Conservation (phyloP, 2,329 filamentous ascomycete species). For the Neopestalotiopsis rosae region DNA sequence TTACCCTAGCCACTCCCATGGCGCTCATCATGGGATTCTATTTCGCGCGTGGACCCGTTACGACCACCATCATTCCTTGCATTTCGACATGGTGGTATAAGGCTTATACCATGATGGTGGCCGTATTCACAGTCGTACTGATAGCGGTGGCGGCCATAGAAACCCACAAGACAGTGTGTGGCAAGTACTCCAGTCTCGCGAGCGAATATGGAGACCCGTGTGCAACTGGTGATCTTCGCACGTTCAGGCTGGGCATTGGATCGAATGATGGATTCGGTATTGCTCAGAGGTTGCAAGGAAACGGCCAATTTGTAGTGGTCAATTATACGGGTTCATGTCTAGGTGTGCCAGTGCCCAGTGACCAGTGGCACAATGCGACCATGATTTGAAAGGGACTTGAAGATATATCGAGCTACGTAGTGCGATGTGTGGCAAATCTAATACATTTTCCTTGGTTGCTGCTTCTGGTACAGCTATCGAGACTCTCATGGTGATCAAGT, state of each 20-base stretch:
- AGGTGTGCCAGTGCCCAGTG: background rate
- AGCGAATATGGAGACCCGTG: background rate
- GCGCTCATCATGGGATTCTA: constrained; percentile 23
- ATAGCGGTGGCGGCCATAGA: constrained; percentile 26
- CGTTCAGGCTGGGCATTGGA: background rate
- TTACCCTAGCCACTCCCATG: constrained; percentile 23
- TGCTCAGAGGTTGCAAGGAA: background rate
- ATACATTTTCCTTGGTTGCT: too few species aligned
- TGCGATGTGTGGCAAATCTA: too few species aligned
- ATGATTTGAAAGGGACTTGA: background rate
- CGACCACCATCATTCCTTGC: constrained; percentile 32
- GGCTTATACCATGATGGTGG: constrained; percentile 25
- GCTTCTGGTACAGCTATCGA: too few species aligned
- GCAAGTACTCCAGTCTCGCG: constrained; percentile 24
- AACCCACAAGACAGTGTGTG: constrained; percentile 27
- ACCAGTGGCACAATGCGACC: background rate
- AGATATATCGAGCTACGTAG: too few species aligned
- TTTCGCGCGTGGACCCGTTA: constrained; percentile 22
- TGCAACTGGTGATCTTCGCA: background rate
- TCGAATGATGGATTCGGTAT: background rate
- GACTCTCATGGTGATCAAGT: too few species aligned
- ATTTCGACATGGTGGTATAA: constrained; percentile 30
- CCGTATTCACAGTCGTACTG: constrained; percentile 16
- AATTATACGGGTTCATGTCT: background rate
- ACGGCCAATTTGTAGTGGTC: background rate